Percentiles rank a stretch among this genome's conserved stretches.
Evolutionary conservation across 2,329 filamentous ascomycete genomes (phyloP).

Genomic region (Penicillium griseofulvum): DNA sequence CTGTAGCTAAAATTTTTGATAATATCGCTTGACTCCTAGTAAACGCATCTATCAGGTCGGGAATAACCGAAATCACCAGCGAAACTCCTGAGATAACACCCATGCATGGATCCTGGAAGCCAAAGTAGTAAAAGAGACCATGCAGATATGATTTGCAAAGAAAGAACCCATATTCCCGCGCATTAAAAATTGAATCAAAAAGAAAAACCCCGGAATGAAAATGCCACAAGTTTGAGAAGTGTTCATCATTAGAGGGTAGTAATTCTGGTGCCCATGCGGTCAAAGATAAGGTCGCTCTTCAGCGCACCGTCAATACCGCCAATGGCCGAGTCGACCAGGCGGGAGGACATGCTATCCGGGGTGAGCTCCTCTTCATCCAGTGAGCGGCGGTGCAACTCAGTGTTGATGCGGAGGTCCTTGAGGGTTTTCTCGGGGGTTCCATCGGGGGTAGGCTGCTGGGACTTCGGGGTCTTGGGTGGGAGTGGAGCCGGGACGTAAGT

Average conservation of each 20-base stretch:
- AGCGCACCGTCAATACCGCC: conserved; percentile 42
- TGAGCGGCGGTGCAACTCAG: conserved; percentile 35
- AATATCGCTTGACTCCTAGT: neutral
- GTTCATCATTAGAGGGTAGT: conserved; percentile 19
- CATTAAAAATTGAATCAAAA: neutral
- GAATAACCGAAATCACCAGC: neutral
- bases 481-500: conserved; percentile 37
- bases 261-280: conserved; percentile 44
- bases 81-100: conserved; percentile 3
- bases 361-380: conserved; percentile 46
- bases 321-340: conserved; percentile 47
- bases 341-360: conserved; percentile 50
- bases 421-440: conserved; percentile 32
- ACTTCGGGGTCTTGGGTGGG: conserved; percentile 16
- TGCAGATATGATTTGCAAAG: conserved; percentile 10
- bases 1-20: neutral
- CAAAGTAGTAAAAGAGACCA: conserved; percentile 3
- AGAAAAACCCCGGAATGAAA: neutral
- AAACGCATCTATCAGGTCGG: neutral
- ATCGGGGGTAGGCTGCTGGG: conserved; percentile 26
- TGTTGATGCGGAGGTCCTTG: conserved; percentile 48
- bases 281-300: conserved; percentile 43
- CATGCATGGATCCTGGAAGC: neutral
- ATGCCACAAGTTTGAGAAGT: neutral
- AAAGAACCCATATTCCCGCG: conserved; percentile 2